Percentiles rank a stretch among this genome's conserved stretches.
phyloP scores from a whole-genome alignment of 106 monocot species.

The Xerophyta viscosa region DNA sequence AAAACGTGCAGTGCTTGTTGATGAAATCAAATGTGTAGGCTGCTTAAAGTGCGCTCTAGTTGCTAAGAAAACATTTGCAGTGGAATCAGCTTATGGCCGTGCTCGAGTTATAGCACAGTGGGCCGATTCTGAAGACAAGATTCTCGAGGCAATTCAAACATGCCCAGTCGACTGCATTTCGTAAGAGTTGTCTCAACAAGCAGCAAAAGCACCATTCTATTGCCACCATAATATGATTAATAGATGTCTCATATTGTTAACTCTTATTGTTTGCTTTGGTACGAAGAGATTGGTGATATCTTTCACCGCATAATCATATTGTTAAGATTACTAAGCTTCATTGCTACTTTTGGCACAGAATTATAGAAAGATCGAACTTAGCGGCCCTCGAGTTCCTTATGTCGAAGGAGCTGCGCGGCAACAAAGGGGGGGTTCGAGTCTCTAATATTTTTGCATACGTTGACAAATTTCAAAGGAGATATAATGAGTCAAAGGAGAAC shows the following conservation, averaged over 20 bases:
- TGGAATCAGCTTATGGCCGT: constrained; percentile 72
- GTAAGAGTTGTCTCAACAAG: constrained; percentile 32
- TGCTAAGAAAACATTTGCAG: constrained; percentile 73
- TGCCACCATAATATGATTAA: too few relatives aligned
- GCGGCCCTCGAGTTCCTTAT: constrained; percentile 81
- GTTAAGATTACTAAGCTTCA: too few relatives aligned
- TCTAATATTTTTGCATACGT: constrained; percentile 71
- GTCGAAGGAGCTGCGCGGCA: constrained; percentile 83
- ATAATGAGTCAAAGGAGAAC: constrained; percentile 39
- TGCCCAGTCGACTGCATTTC: constrained; percentile 94
- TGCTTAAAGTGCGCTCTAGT: constrained; percentile 87
- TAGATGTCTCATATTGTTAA: too few relatives aligned
- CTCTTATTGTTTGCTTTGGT: too few relatives aligned
- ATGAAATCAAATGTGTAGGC: constrained; percentile 78
- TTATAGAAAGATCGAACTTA: constrained; percentile 64
- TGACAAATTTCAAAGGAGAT: constrained; percentile 54
- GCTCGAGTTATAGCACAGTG: constrained; percentile 79
- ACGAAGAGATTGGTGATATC: too few relatives aligned
- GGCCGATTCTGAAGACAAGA: constrained; percentile 74
- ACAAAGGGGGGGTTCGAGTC: constrained; percentile 39
- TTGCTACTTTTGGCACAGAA: constrained; percentile 16
- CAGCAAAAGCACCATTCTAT: too few relatives aligned
- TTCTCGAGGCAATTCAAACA: constrained; percentile 58
- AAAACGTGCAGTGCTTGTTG: constrained; percentile 71
- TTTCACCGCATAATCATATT: too few relatives aligned